Evolutionary conservation across 2,329 filamentous ascomycete species (phyloP).

Genomic region (Fusarium mundagurra): DNA sequence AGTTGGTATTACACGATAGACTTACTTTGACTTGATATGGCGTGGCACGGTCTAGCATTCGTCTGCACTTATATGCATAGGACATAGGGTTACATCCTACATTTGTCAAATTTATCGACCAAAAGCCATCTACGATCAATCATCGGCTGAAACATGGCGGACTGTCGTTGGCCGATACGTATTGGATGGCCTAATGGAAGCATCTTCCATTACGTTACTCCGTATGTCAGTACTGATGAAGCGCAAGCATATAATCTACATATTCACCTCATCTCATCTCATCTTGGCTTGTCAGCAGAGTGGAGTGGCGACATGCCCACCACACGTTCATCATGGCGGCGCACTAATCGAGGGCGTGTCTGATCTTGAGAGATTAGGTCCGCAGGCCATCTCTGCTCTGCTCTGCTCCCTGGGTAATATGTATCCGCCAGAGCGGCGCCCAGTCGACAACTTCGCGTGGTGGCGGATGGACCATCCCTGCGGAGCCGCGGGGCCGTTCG

Average conservation of each 20-base stretch:
- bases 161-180: background rate
- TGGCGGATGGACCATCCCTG: conserved; percentile 39
- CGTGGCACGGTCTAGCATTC: background rate
- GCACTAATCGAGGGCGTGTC: conserved; percentile 43
- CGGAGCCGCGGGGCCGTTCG: conserved; percentile 23
- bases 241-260: conserved; percentile 1
- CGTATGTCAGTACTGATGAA: background rate
- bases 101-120: conserved; percentile 6
- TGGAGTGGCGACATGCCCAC: conserved; percentile 21
- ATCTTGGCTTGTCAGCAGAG: conserved; percentile 16
- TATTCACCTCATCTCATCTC: conserved; percentile 29
- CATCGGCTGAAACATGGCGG: conserved; percentile 15
- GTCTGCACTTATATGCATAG: background rate
- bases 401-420: conserved; percentile 25
- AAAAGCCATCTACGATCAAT: conserved; percentile 21
- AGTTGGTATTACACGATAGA: background rate
- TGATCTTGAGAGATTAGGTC: conserved; percentile 45
- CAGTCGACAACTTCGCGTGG: conserved; percentile 40
- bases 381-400: conserved; percentile 36
- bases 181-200: conserved; percentile 4
- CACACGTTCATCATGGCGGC: conserved; percentile 27
- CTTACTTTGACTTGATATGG: background rate
- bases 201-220: background rate
- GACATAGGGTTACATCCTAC: conserved; percentile 1
- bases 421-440: conserved; percentile 40